Evolutionary conservation across 2,329 filamentous ascomycete genomes (phyloP).

Genomic region (Phyllosticta citribraziliensis): DNA sequence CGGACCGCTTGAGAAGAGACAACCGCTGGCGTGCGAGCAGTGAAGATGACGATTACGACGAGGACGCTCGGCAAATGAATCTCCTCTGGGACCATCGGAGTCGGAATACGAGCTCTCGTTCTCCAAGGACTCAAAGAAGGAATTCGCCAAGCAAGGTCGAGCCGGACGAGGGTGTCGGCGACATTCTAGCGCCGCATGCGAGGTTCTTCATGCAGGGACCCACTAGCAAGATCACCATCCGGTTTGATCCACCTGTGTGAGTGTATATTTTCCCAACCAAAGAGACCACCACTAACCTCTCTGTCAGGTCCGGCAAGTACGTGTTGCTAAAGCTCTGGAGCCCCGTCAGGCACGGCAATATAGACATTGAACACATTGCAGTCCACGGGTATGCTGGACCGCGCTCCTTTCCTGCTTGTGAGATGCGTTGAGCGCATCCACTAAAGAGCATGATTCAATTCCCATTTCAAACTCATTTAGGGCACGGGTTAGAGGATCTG

Average conservation of each 20-base stretch:
- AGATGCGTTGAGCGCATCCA: slow-evolving; percentile 42
- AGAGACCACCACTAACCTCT: neutral
- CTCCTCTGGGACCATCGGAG: slow-evolving; percentile 28
- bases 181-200: slow-evolving; percentile 60
- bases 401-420: slow-evolving; percentile 66
- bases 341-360: slow-evolving; percentile 63
- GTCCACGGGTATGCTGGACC: slow-evolving; percentile 78
- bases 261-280: slow-evolving; percentile 16
- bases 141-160: slow-evolving; percentile 26
- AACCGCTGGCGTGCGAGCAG: slow-evolving; percentile 26
- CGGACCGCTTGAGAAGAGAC: slow-evolving; percentile 30
- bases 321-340: slow-evolving; percentile 89
- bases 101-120: slow-evolving; percentile 11
- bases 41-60: slow-evolving; percentile 29
- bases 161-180: slow-evolving; percentile 16
- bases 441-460: neutral
- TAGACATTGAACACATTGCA: slow-evolving; percentile 81
- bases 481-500: neutral
- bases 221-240: slow-evolving; percentile 77
- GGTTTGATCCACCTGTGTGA: slow-evolving; percentile 68
- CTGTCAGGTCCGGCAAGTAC: slow-evolving; percentile 58
- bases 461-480: neutral
- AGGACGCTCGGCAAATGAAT: slow-evolving; percentile 24
- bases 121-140: slow-evolving; percentile 15
- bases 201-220: slow-evolving; percentile 74